These are phyloP conservation scores for Penicillium sp. DNA, from an alignment of 2,329 filamentous ascomycete species.

Conservation along the genomic window DNA sequence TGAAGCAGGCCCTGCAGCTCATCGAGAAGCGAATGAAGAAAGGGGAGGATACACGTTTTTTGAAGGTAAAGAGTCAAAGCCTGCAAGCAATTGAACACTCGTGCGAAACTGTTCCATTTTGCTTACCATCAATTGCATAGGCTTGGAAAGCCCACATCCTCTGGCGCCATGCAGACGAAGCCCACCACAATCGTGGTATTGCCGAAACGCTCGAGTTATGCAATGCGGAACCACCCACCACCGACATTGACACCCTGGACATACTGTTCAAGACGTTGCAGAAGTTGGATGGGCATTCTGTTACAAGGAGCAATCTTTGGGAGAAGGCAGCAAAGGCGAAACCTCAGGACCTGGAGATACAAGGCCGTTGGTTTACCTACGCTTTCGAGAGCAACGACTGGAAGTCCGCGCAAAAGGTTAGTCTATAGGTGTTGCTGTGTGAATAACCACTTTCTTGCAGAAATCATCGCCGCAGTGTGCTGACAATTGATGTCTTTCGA, in stretches of 20 bases:
- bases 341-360: conserved; percentile 46
- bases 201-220: conserved; percentile 47
- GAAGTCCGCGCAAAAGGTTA: conserved; percentile 53
- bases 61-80: conserved; percentile 34
- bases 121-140: conserved; percentile 27
- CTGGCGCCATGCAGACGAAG: conserved; percentile 43
- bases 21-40: conserved; percentile 59
- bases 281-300: conserved; percentile 36
- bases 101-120: background rate
- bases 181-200: conserved; percentile 46
- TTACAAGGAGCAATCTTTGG: conserved; percentile 44
- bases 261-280: conserved; percentile 45
- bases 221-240: conserved; percentile 44
- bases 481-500: background rate
- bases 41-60: conserved; percentile 47
- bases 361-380: conserved; percentile 48
- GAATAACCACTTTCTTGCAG: too few species aligned
- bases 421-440: conserved; percentile 13
- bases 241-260: conserved; percentile 48
- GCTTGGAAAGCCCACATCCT: conserved; percentile 49
- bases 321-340: conserved; percentile 49
- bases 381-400: conserved; percentile 46
- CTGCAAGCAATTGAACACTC: background rate
- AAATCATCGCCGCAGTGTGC: background rate
- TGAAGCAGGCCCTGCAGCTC: conserved; percentile 52